Evolutionary conservation across 495 filamentous ascomycete species (phyloP).

Genomic region (Recurvomyces mirabilis): DNA sequence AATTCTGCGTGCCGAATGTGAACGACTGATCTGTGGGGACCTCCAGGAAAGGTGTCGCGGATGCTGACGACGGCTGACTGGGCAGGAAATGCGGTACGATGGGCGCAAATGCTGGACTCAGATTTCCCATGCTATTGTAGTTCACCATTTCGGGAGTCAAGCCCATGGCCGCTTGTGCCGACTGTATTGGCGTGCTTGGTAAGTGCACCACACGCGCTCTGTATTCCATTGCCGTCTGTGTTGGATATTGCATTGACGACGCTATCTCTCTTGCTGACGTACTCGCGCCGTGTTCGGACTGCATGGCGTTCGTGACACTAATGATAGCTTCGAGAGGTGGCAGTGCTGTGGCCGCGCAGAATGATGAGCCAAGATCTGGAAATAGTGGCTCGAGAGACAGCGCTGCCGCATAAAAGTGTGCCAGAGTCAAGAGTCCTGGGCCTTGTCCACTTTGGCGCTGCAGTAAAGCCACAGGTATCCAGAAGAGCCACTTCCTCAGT

Average conservation of each 20-base stretch:
- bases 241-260: constrained; percentile 29
- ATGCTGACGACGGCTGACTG: constrained; percentile 14
- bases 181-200: constrained; percentile 22
- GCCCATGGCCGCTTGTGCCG: constrained; percentile 18
- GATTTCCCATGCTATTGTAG: constrained; percentile 25
- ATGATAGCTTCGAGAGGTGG: constrained; percentile 31
- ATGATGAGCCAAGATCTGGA: constrained; percentile 79
- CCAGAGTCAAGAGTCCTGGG: constrained; percentile 66
- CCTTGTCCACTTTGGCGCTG: constrained; percentile 34
- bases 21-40: constrained; percentile 22
- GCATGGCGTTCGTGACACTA: constrained; percentile 26
- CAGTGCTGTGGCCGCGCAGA: constrained; percentile 28
- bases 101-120: constrained; percentile 34
- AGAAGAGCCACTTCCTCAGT: constrained; percentile 87
- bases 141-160: constrained; percentile 25
- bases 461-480: constrained; percentile 66
- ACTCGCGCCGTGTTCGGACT: constrained; percentile 21
- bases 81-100: constrained; percentile 24
- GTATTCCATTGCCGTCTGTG: constrained; percentile 23
- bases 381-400: constrained; percentile 81
- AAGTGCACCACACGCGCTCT: constrained; percentile 20
- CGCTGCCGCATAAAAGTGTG: constrained; percentile 83
- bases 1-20: constrained; percentile 11
- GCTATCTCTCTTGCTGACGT: constrained; percentile 22
- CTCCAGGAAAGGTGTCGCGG: constrained; percentile 26